Evolutionary conservation across 2,329 filamentous ascomycete species (phyloP), one percentile per base, ranked within the genome.

Genomic region (Metarhizium robertsii): DNA sequence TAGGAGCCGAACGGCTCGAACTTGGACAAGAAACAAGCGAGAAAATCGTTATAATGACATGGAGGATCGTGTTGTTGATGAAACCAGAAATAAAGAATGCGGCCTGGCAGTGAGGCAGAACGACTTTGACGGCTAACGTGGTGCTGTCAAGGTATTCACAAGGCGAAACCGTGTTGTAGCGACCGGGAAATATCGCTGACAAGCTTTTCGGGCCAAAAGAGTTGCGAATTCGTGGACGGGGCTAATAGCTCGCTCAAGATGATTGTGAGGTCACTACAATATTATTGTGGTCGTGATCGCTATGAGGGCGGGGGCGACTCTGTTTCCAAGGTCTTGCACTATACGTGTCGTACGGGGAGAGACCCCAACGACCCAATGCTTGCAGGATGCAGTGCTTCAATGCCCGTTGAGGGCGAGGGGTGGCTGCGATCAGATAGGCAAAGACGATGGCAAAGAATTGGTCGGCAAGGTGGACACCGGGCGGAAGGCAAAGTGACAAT

Each of bases 41-140:
- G 60, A 62, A 64, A 55, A 66, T 71, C 73, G 73, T 75, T 75
- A 75, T 69, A 61, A 68, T 66, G 67, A 74, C 73, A 75, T 75
- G 66, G 67, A 68, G 40, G 62, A 64, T 67, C 65, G 66, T 67
- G 60, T 63, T 58, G 59, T 58, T 59, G 53, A 55, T 36, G 34
- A 51, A 60, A 48, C 43, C 53, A 50, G 43, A 62, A 59, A 59
- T 59, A 56, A 54, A 56, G 54, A 45, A 43, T 56, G 56, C 57
- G 58, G 8, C 25, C 45, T 14, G 45, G 56, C 51, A 8, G 56
- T 25, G 18, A 30, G 25, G 45, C 45, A 32, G 25, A 16, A n/a
- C 6, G 25, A 5, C 8, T 48, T 53, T 50, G 61, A 59, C 61
- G 63, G 61, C 63, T 61, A 61, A 60, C 64, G 66, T 61, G 64